Evolutionary conservation across 768 basidiomycete species (phyloP).

Genomic region (Saitozyma sp.): DNA sequence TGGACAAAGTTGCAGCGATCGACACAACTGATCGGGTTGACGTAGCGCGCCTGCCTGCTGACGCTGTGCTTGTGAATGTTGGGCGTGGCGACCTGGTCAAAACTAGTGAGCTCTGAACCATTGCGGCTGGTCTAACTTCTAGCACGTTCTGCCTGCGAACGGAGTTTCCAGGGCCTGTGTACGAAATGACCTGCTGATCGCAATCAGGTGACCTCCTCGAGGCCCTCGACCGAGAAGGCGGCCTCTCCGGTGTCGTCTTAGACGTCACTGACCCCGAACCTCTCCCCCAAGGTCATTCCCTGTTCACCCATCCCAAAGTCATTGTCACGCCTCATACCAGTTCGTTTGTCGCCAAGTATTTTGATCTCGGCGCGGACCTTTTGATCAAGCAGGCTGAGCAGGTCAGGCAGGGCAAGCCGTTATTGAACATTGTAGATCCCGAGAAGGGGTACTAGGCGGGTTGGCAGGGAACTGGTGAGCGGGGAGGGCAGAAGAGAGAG

Average conservation of each 20-base stretch:
- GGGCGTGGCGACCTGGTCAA: slow-evolving; percentile 51
- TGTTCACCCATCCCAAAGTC: slow-evolving; percentile 23
- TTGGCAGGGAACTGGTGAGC: background rate
- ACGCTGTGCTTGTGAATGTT: slow-evolving; percentile 50
- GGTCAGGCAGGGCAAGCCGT: slow-evolving; percentile 18
- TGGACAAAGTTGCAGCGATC: background rate
- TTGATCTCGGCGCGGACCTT: slow-evolving; percentile 43
- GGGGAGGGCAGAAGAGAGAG: background rate
- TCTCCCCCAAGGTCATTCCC: slow-evolving; percentile 25
- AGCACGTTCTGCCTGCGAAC: background rate
- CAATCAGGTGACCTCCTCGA: slow-evolving; percentile 25
- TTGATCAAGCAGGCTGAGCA: slow-evolving; percentile 41
- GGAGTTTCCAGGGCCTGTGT: background rate
- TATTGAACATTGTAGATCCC: slow-evolving; percentile 38
- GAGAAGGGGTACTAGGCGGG: slow-evolving; percentile 40
- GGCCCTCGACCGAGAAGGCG: slow-evolving; percentile 24
- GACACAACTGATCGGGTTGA: background rate
- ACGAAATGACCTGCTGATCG: background rate
- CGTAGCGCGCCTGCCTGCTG: slow-evolving; percentile 39
- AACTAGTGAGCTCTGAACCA: slow-evolving; percentile 25
- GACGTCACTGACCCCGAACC: slow-evolving; percentile 53
- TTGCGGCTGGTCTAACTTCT: background rate
- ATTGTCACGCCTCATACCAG: slow-evolving; percentile 52
- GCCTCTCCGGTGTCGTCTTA: slow-evolving; percentile 37
- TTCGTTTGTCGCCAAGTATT: slow-evolving; percentile 44